Percentiles rank a stretch among this genome's conserved stretches.
These are phyloP conservation scores for Penicillium sp. DNA, from an alignment of 2,329 filamentous ascomycete species.

Conservation along the genomic window DNA sequence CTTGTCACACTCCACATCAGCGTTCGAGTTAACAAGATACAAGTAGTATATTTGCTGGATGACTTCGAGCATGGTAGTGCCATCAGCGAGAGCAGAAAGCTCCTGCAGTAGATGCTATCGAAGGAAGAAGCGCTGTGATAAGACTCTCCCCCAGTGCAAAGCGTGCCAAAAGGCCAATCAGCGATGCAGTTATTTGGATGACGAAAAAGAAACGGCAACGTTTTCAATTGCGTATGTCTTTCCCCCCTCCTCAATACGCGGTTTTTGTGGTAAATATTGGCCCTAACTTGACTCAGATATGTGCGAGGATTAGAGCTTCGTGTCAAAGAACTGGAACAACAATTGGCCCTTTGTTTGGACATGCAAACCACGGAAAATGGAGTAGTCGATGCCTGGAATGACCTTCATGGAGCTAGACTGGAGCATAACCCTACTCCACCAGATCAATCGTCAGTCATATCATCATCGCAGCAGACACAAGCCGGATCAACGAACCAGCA, in stretches of 20 bases:
- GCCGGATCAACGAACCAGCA: background rate
- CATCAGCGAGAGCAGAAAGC: slow-evolving; percentile 3
- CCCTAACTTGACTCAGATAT: background rate
- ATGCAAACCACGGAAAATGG: background rate
- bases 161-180: slow-evolving; percentile 7
- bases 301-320: slow-evolving; percentile 3
- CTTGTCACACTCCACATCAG: background rate
- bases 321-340: slow-evolving; percentile 4
- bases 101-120: slow-evolving; percentile 5
- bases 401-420: background rate
- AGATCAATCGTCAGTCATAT: background rate
- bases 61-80: background rate
- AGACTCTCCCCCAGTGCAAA: slow-evolving; percentile 4
- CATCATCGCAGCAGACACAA: background rate
- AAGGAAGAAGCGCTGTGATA: slow-evolving; percentile 6
- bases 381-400: background rate
- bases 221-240: slow-evolving; percentile 6
- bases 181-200: slow-evolving; percentile 5
- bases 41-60: background rate
- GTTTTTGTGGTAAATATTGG: background rate
- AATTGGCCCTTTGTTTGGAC: slow-evolving; percentile 3
- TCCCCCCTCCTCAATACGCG: background rate
- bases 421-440: background rate
- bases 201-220: slow-evolving; percentile 1
- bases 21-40: background rate